These are phyloP conservation scores for Hypoxylon lienhwacheense DNA, from an alignment of 495 filamentous ascomycete genomes.

Conservation along the genomic window DNA sequence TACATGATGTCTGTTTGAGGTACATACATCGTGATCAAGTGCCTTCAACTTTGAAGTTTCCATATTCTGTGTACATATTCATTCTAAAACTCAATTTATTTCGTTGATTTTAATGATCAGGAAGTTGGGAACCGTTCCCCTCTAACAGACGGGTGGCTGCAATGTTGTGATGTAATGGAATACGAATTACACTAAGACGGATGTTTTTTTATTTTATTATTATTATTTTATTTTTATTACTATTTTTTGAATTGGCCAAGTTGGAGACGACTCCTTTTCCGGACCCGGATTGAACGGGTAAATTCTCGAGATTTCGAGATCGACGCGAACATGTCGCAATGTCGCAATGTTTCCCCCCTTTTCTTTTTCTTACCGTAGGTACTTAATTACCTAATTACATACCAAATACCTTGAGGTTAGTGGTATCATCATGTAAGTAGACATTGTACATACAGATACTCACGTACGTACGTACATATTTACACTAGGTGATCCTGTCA, in stretches of 20 bases:
- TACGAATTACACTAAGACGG: conserved; percentile 14
- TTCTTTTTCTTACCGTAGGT: no score
- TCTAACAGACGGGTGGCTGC: conserved; percentile 17
- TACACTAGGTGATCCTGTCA: conserved; percentile 2
- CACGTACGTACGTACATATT: background rate
- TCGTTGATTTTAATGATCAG: background rate
- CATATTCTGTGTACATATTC: no score
- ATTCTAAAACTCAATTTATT: no score
- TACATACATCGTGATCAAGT: no score
- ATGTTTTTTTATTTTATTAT: background rate
- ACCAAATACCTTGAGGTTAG: no score
- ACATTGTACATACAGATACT: no score
- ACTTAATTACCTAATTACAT: no score
- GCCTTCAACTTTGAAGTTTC: no score
- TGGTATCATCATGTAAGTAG: no score
- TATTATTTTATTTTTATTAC: no score
- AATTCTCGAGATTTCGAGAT: conserved; percentile 34
- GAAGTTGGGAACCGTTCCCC: background rate
- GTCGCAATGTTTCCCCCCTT: background rate
- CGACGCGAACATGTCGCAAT: conserved; percentile 8
- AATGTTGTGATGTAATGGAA: conserved; percentile 23
- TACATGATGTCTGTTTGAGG: no score
- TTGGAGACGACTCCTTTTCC: background rate
- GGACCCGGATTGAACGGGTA: conserved; percentile 26
- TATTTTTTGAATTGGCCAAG: no score